Evolutionary conservation across 805 yeast species (phyloP), one percentile per base, ranked within the genome.

Genomic region (Wickerhamomyces silvicola): DNA sequence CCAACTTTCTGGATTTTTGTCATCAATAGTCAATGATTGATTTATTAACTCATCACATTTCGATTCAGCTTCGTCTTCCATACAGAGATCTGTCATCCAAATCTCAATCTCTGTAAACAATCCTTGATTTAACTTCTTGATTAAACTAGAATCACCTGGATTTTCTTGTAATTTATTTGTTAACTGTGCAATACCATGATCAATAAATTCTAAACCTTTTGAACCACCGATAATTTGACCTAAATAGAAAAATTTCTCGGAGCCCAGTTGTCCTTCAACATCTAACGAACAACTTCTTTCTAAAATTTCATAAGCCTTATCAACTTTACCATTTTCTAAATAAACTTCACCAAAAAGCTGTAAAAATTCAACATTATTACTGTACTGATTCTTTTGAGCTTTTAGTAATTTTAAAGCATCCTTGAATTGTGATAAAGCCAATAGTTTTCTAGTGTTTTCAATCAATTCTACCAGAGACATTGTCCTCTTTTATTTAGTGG

Each of bases 81-180:
- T 86, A 63, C 97, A 88, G 42, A 88, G 64, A 62, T 90, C 97
- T 1, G 97, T 90, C 97, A 87, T 85, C 95, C 95, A 88, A 36
- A 85, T 81, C 58, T 90, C 98, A 49, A 92, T 82, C 62, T 81
- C 71, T 6, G 95, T 79, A 44, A 90, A 78, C 18, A 85, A 62
- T 0, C 90, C 95, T 50, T 78, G 82, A 41, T 81, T 75, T 29
- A 85, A 52, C 52, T 81, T 83, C 41, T 71, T 72, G 13, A 70
- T 54, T 25, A 72, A 58, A 37, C 66, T 66, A 12, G 52, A 45
- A 12, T 50, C 54, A 4, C 36, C 31, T 10, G 26, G 33, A 8
- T 56, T 52, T 3, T 45, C 38, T 24, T 59, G 58, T 25, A 66
- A 46, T 27, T 62, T 62, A 21, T 57, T 45, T 31, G 70, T 64